These are phyloP conservation scores for Globisporangium apiculatum DNA, from an alignment of 352 stramenopile genomes.

Conservation along the genomic window DNA sequence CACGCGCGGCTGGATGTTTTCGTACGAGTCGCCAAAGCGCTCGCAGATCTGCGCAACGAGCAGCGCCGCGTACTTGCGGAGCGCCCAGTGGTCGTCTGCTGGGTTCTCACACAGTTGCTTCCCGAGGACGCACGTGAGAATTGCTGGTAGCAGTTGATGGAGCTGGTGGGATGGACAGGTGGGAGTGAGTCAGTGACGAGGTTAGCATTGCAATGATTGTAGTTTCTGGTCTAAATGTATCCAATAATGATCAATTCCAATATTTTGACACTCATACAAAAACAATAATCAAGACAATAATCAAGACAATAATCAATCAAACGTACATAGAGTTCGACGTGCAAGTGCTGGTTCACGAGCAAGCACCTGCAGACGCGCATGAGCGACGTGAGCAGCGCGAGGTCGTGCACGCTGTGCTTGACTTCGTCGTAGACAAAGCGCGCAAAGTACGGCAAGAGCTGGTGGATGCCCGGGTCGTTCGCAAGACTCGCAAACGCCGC, in stretches of 20 bases:
- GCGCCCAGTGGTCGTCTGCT: slow-evolving; percentile 85
- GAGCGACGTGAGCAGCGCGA: slow-evolving; percentile 74
- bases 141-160: slow-evolving; percentile 90
- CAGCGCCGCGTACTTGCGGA: slow-evolving; percentile 82
- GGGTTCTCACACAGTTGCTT: slow-evolving; percentile 85
- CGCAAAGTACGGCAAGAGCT: slow-evolving; percentile 86
- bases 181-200: neutral
- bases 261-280: no score
- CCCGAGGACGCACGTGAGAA: slow-evolving; percentile 91
- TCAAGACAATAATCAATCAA: neutral
- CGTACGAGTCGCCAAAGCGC: slow-evolving; percentile 87
- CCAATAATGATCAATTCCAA: no score
- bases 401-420: slow-evolving; percentile 78
- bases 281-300: no score
- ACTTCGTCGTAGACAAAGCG: slow-evolving; percentile 86
- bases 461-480: slow-evolving; percentile 83
- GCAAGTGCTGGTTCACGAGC: slow-evolving; percentile 87
- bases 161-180: slow-evolving; percentile 33
- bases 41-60: slow-evolving; percentile 81
- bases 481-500: slow-evolving; percentile 74
- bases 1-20: slow-evolving; percentile 88
- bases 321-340: slow-evolving; percentile 91
- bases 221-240: no score
- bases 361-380: slow-evolving; percentile 87
- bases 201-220: no score